Percentiles rank a stretch among this genome's conserved stretches.
Evolutionary conservation across 805 yeast genomes (phyloP).

Genomic region (Yamadazyma takamatsuzukensis): DNA sequence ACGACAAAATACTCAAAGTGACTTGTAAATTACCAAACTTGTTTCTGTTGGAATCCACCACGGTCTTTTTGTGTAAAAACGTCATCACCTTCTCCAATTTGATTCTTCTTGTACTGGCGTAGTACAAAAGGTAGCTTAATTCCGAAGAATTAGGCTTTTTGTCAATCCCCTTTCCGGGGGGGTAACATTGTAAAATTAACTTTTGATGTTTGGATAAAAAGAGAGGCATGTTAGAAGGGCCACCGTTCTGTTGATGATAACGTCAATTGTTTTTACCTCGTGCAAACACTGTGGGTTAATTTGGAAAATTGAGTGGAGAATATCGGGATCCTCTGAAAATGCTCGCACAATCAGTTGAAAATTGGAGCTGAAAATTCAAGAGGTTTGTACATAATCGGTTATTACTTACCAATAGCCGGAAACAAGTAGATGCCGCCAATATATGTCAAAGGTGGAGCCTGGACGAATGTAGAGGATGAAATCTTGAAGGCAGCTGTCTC

Average conservation of each 20-base stretch:
- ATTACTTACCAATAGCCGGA: too few species aligned
- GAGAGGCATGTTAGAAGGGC: neutral
- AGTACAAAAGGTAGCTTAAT: conserved; percentile 79
- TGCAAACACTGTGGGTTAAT: neutral
- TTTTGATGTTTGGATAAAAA: conserved; percentile 78
- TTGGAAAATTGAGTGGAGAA: neutral
- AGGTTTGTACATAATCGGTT: too few species aligned
- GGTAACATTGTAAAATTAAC: conserved; percentile 87
- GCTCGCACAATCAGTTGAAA: conserved; percentile 1
- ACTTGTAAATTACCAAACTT: conserved; percentile 81
- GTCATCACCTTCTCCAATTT: conserved; percentile 83
- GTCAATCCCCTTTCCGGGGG: conserved; percentile 80
- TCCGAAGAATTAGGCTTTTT: conserved; percentile 93
- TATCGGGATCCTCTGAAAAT: neutral
- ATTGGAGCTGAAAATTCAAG: too few species aligned
- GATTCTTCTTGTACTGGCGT: conserved; percentile 84
- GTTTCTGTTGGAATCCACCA: conserved; percentile 54
- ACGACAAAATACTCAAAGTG: conserved; percentile 65
- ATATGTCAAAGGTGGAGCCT: conserved; percentile 82
- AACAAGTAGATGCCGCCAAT: conserved; percentile 58
- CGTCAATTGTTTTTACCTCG: neutral
- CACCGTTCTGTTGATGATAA: neutral
- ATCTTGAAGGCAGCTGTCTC: conserved; percentile 86
- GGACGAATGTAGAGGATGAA: conserved; percentile 87
- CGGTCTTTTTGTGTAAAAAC: conserved; percentile 61